A percentile compares a stretch with the other conserved stretches of the same genome.
Conservation (phyloP, 805 yeast species). For the Cyberlindnera amylophila region DNA sequence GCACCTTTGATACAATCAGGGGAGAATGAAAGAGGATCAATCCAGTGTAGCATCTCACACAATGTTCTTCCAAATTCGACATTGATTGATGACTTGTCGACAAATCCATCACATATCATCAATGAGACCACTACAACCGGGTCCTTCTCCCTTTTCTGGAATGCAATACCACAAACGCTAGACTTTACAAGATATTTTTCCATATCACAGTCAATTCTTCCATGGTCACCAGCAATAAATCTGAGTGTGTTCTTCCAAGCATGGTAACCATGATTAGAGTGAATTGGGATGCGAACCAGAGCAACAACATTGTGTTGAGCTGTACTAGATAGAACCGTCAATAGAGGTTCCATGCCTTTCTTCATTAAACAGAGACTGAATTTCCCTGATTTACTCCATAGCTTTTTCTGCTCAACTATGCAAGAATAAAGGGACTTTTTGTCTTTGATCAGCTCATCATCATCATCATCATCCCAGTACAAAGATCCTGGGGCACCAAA, state of each 20-base stretch:
- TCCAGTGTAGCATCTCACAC: conserved; percentile 3
- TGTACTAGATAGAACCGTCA: neutral
- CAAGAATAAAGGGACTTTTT: neutral
- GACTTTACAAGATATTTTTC: conserved; percentile 2
- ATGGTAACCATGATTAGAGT: neutral
- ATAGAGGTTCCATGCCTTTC: neutral
- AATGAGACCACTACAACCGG: neutral
- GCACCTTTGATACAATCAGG: neutral
- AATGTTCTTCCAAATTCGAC: neutral
- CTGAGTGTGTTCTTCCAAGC: conserved; percentile 3
- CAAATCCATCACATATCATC: neutral
- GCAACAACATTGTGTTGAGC: neutral
- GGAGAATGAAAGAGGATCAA: conserved; percentile 3
- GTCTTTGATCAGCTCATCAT: neutral
- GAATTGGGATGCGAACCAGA: conserved; percentile 3
- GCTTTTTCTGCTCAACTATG: neutral
- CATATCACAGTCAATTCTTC: conserved; percentile 1
- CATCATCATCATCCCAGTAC: neutral
- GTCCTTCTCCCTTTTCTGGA: conserved; percentile 1
- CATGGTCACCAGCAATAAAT: conserved; percentile 5
- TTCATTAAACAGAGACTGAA: conserved; percentile 4
- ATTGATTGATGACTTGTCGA: neutral
- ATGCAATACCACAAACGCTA: conserved; percentile 3
- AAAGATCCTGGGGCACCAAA: neutral
- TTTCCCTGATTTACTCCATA: neutral